phyloP scores from a whole-genome alignment of 495 filamentous ascomycete genomes.

The Xylaria venustula region DNA sequence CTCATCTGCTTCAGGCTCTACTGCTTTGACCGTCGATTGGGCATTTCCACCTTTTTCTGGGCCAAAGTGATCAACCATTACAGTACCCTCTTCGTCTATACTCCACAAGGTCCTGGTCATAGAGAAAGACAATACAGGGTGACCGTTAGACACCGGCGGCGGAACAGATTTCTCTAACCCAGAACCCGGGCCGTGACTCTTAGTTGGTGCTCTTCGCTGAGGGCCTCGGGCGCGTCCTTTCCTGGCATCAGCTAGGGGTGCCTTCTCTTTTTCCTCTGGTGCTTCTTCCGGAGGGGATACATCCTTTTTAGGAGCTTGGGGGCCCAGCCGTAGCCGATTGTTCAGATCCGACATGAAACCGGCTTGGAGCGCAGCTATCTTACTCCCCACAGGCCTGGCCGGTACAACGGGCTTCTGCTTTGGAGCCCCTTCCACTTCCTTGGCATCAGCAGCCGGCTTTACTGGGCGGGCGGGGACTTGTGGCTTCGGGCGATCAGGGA shows the following conservation, averaged over 20 bases:
- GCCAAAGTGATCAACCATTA: slow-evolving; percentile 36
- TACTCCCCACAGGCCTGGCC: slow-evolving; percentile 73
- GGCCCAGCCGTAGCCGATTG: slow-evolving; percentile 77
- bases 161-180: slow-evolving; percentile 18
- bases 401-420: slow-evolving; percentile 78
- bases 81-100: slow-evolving; percentile 50
- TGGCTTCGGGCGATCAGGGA: slow-evolving; percentile 72
- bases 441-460: slow-evolving; percentile 47
- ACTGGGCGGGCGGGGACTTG: slow-evolving; percentile 70
- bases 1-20: slow-evolving; percentile 21
- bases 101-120: slow-evolving; percentile 44
- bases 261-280: slow-evolving; percentile 66
- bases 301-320: slow-evolving; percentile 69
- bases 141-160: slow-evolving; percentile 23
- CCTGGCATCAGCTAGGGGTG: slow-evolving; percentile 76
- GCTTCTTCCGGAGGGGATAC: slow-evolving; percentile 55
- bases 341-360: slow-evolving; percentile 91
- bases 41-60: slow-evolving; percentile 10
- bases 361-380: slow-evolving; percentile 86
- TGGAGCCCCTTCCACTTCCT: slow-evolving; percentile 41
- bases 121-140: slow-evolving; percentile 34
- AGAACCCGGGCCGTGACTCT: slow-evolving; percentile 39
- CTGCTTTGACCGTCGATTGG: background rate
- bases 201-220: slow-evolving; percentile 65
- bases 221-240: slow-evolving; percentile 90